Conservation (phyloP, 2,329 filamentous ascomycete species). For the Xylaria sp. region DNA sequence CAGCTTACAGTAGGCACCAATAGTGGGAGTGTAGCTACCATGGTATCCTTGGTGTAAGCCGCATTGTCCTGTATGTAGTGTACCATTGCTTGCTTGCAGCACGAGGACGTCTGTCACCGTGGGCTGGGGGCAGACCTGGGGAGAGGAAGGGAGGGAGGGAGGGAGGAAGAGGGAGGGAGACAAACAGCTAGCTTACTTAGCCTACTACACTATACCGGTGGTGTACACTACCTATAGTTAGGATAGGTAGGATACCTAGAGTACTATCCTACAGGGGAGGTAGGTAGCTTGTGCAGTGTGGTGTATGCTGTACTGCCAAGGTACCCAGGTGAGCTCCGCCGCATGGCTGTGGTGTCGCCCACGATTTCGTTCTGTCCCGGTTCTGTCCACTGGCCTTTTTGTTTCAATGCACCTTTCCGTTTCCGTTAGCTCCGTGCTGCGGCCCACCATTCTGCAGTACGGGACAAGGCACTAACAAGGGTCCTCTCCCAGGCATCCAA, state of each 20-base stretch:
- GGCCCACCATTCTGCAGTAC: not conserved
- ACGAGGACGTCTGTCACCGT: slow-evolving; percentile 25
- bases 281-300: too few species aligned
- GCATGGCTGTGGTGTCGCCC: slow-evolving; percentile 38
- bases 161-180: not conserved
- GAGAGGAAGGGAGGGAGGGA: too few species aligned
- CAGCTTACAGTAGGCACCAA: not conserved
- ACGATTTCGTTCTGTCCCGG: not conserved
- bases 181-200: too few species aligned
- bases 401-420: slow-evolving; percentile 45
- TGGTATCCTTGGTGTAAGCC: slow-evolving; percentile 10
- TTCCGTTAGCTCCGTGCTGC: slow-evolving; percentile 39
- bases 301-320: not conserved
- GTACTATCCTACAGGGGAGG: too few species aligned
- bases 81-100: not conserved
- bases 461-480: slow-evolving; percentile 17
- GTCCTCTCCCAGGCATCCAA: slow-evolving; percentile 35
- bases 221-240: too few species aligned
- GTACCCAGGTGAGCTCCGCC: slow-evolving; percentile 42
- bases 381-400: slow-evolving; percentile 26
- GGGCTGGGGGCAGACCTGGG: slow-evolving; percentile 8
- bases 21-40: slow-evolving; percentile 7
- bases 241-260: too few species aligned
- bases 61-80: not conserved
- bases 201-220: too few species aligned